Evolutionary conservation across 208 protist genomes (phyloP), one percentile per base, ranked within the genome.

Genomic region (Trypanosoma cruzi): DNA sequence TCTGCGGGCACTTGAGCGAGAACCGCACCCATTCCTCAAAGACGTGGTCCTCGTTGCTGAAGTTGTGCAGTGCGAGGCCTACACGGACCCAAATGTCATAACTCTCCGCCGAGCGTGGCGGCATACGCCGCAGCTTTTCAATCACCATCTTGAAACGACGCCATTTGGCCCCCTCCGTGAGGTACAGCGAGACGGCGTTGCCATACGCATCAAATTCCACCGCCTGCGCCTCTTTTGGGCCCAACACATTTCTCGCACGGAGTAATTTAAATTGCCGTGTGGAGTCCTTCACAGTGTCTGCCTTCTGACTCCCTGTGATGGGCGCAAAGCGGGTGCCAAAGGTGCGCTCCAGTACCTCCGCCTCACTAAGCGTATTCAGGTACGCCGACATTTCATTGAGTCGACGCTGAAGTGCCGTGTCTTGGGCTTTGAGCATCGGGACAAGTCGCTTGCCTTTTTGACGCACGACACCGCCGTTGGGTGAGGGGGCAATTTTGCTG

Each of bases 21-120:
- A 95, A 95, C 18, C 77, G 71, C 64, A 95, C 89, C 89, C 89
- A 95, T 70, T 95, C 82, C 79, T 92, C 89, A 52, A 95, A 92
- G 61, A 90, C 81, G 68, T 90, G 83, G 55, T 92, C 86, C 49
- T 95, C 89, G 75, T 89, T 91, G 71, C 89, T 90, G 68, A 92
- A 92, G 78, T 92, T 94, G 68, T 94, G 89, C 67, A 94, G 80
- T 11, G 89, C 89, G 46, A 94, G 84, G 5, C 89, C 89, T 18
- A 94, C 80, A 26, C 89, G 89, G 18, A 94, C 84, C 86, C 89
- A 94, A 46, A 88, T 64, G 68, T 92, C 89, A 66, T 89, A 92
- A 71, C 70, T 79, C 53, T 87, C 85, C 57, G 89, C 89, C 6
- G 82, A 75, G 10, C 68, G 75, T 22, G 82, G 73, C 8, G 85